Base-by-base conservation (phyloP, 129 eudicot species). In the Centaurea solstitialis region DNA sequence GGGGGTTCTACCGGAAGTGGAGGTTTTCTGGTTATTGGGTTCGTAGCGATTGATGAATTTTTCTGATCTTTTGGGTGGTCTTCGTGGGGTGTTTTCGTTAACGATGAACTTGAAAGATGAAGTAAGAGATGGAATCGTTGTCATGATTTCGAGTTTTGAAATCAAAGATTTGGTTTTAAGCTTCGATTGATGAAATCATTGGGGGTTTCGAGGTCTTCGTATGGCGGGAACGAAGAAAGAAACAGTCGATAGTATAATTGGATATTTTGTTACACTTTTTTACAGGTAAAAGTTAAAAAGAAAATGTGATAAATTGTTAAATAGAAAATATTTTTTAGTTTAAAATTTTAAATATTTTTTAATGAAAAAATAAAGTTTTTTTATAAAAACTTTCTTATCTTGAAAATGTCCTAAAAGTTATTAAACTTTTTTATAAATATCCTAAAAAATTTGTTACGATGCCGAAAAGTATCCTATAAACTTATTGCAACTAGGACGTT, bases 161-260 rank as follows among this genome's bases (percentile, higher is more conserved):
- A 45, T 66, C 40, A 53, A 30, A 74, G 26, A 66, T 1, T 1
- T 66, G 74, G 23, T 10, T 73, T 43, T 74, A 39, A 76, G 77
- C 37, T 82, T 75, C 15, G n/a, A 33, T 33, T 33, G 35, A 62
- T 45, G 38, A 57, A 68, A 20, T 21, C 75, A 47, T 75, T 38
- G 57, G 9, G 30, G 75, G 57, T 38, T 26, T 70, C 26, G 45
- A 18, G 74, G 53, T 35, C 17, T 68, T 39, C 37, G 23, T 37
- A 2, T 50, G 81, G 81, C 76, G 72, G 81, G 81, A 81, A 50
- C 7, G 85, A 76, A 35, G 72, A 53, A 75, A 38, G 59, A 69
- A 21, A 26, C 81, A n/a, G 71, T 75, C 2, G 30, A 26, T 75
- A 22, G 67, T 68, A 68, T 39, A 76, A 72, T 81, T 74, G n/a